Percentiles rank a stretch among this genome's conserved stretches.
Conservation (phyloP, 2,329 filamentous ascomycete species). For the Microdochium paspali region DNA sequence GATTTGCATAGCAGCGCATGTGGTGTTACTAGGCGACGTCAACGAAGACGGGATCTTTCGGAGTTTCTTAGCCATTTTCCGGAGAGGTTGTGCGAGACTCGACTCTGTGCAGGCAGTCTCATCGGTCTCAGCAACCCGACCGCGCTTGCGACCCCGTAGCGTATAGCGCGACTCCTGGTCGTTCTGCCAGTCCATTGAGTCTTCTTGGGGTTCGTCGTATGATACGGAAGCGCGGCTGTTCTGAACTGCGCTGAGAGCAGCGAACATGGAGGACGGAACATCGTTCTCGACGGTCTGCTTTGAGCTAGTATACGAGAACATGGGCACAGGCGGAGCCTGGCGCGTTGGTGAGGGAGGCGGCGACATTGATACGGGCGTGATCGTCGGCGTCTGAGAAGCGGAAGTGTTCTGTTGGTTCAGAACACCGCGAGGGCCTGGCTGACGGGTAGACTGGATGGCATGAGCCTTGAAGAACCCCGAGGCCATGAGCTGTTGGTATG, state of each 20-base stretch:
- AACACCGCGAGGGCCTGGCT: slow-evolving; percentile 21
- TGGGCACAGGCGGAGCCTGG: slow-evolving; percentile 5
- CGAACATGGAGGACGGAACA: background rate
- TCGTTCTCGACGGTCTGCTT: background rate
- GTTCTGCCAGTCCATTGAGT: slow-evolving; percentile 5
- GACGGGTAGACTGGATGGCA: slow-evolving; percentile 47
- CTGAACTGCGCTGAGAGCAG: background rate
- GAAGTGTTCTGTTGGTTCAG: slow-evolving; percentile 3
- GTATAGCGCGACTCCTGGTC: slow-evolving; percentile 10
- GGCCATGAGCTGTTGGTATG: slow-evolving; percentile 46
- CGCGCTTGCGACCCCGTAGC: slow-evolving; percentile 41
- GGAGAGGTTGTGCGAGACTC: slow-evolving; percentile 15
- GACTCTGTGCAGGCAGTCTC: slow-evolving; percentile 15
- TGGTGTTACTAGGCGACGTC: slow-evolving; percentile 17
- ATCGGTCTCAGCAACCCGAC: slow-evolving; percentile 25
- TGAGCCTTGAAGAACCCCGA: slow-evolving; percentile 50
- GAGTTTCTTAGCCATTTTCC: slow-evolving; percentile 39
- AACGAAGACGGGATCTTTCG: slow-evolving; percentile 34
- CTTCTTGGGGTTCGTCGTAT: background rate
- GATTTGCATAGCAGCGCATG: slow-evolving; percentile 11
- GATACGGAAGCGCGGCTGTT: background rate
- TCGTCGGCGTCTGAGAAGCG: background rate
- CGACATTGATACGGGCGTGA: background rate
- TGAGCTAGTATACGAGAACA: slow-evolving; percentile 9
- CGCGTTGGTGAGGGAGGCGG: background rate